Percentiles rank a stretch among this genome's conserved stretches.
phyloP scores from a whole-genome alignment of 768 basidiomycete genomes.

The Heimioporus sp. region DNA sequence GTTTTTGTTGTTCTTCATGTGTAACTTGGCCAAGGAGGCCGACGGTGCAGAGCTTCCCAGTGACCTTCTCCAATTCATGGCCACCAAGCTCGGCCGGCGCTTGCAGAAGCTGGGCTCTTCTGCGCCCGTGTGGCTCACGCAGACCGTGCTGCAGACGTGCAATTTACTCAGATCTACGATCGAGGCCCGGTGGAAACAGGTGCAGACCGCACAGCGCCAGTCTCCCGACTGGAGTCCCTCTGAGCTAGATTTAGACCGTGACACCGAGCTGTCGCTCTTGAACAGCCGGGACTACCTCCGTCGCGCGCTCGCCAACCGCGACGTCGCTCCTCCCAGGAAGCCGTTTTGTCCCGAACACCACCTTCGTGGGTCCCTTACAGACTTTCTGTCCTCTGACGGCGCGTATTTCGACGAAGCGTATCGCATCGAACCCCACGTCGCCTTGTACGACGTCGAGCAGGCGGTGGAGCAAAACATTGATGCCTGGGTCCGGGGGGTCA shows the following conservation, averaged over 20 bases:
- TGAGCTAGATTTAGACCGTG: conserved; percentile 25
- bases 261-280: conserved; percentile 35
- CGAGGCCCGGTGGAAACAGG: conserved; percentile 34
- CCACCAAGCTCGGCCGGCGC: conserved; percentile 26
- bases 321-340: conserved; percentile 1
- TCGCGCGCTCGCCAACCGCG: conserved; percentile 5
- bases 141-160: conserved; percentile 35
- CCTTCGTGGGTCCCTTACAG: conserved; percentile 10
- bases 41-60: conserved; percentile 11
- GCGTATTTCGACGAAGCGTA: conserved; percentile 17
- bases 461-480: conserved; percentile 31
- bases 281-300: conserved; percentile 29
- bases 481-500: conserved; percentile 29
- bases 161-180: conserved; percentile 13
- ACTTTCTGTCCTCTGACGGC: conserved; percentile 16
- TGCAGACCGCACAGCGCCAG: conserved; percentile 23
- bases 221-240: conserved; percentile 31
- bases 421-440: conserved; percentile 5
- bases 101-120: conserved; percentile 24
- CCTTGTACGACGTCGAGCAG: conserved; percentile 39
- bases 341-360: conserved; percentile 2
- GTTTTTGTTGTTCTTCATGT: conserved; percentile 45
- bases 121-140: conserved; percentile 35
- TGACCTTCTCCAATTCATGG: conserved; percentile 30
- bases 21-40: conserved; percentile 23